These are phyloP conservation scores for Claviceps sp. DNA, from an alignment of 2,329 filamentous ascomycete species.

Conservation along the genomic window DNA sequence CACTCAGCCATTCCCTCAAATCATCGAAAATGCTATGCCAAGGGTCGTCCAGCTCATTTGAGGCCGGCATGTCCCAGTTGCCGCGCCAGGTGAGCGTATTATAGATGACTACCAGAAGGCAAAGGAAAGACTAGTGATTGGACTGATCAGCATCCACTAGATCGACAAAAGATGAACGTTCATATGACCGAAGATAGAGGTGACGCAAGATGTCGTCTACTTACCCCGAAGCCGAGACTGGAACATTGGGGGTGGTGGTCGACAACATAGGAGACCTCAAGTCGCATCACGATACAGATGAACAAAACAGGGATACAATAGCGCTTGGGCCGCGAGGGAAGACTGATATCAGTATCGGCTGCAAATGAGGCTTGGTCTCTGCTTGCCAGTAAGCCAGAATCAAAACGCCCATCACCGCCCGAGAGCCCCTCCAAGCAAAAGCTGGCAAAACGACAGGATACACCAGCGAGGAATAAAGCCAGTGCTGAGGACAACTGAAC, in stretches of 20 bases:
- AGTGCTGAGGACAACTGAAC: slow-evolving; percentile 35
- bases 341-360: slow-evolving; percentile 20
- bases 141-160: not conserved
- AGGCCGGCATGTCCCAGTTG: slow-evolving; percentile 16
- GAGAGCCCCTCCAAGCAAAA: slow-evolving; percentile 32
- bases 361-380: slow-evolving; percentile 12
- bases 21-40: slow-evolving; percentile 36
- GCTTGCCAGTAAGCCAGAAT: slow-evolving; percentile 15
- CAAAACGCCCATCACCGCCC: slow-evolving; percentile 33
- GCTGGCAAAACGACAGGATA: slow-evolving; percentile 27
- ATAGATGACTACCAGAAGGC: slow-evolving; percentile 29
- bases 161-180: not conserved
- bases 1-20: slow-evolving; percentile 31
- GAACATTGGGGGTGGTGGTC: slow-evolving; percentile 37
- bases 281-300: slow-evolving; percentile 29
- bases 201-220: not conserved
- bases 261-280: slow-evolving; percentile 34
- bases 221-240: slow-evolving; percentile 33
- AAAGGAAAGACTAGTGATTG: slow-evolving; percentile 29
- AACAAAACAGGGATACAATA: slow-evolving; percentile 32
- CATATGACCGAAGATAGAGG: not conserved
- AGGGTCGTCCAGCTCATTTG: slow-evolving; percentile 30
- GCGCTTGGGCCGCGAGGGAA: slow-evolving; percentile 33
- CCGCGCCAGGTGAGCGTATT: slow-evolving; percentile 27
- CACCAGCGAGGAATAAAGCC: slow-evolving; percentile 32